These are phyloP conservation scores for Plasmodium vinckei DNA, from an alignment of 169 alveolate genomes.

Conservation along the genomic window DNA sequence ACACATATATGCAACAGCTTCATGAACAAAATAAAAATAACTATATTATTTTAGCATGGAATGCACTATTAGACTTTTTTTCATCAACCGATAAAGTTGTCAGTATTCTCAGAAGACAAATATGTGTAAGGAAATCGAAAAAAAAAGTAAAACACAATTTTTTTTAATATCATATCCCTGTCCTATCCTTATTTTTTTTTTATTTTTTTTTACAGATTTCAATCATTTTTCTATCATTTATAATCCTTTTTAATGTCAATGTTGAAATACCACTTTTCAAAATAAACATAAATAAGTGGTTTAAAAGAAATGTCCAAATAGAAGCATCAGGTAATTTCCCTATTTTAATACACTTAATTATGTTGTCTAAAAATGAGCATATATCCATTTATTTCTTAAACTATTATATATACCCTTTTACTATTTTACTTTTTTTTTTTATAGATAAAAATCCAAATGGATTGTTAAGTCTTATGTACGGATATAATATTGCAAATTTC, in stretches of 20 bases:
- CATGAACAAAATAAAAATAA: conserved; percentile 20
- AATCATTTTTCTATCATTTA: conserved; percentile 22
- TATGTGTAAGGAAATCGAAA: conserved; percentile 13
- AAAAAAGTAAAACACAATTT: background rate
- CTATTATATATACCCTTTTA: background rate
- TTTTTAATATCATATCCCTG: background rate
- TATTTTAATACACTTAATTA: background rate
- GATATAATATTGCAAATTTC: conserved; percentile 40
- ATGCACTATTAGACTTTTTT: conserved; percentile 1
- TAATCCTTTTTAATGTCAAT: background rate
- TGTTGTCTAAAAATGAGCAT: too few species aligned
- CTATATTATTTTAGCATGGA: background rate
- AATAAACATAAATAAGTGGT: conserved; percentile 2
- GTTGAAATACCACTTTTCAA: background rate
- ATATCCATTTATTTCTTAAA: too few species aligned
- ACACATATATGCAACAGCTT: background rate
- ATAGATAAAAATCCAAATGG: conserved; percentile 18
- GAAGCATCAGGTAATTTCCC: conserved; percentile 14
- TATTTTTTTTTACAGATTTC: conserved; percentile 23
- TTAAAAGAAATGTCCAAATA: conserved; percentile 9
- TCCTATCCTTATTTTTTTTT: background rate
- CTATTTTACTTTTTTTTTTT: background rate
- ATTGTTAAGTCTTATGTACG: conserved; percentile 14
- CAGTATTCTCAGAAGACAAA: conserved; percentile 12
- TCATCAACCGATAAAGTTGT: conserved; percentile 7